phyloP scores from a whole-genome alignment of 495 filamentous ascomycete genomes.

The Trichoderma virens region DNA sequence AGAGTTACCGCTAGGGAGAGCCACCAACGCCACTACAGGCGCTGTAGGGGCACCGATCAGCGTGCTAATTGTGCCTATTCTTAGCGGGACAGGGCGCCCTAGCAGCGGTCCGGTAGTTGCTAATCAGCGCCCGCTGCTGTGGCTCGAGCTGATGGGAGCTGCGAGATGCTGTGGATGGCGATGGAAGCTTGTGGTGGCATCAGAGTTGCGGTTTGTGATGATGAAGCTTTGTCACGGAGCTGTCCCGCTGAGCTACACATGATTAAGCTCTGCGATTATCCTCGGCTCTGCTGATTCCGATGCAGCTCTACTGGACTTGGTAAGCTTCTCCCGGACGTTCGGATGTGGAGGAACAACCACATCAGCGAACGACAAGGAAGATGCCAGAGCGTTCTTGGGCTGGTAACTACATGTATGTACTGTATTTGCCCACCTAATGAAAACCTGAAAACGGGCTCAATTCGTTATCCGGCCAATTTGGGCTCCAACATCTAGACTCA shows the following conservation, averaged over 20 bases:
- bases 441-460: not conserved
- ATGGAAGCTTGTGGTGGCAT: not conserved
- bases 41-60: not conserved
- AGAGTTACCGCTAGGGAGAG: not conserved
- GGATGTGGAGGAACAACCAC: not conserved
- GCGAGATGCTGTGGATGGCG: not conserved
- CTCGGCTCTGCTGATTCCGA: not conserved
- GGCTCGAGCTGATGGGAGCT: not conserved
- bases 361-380: no score
- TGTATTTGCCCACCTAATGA: not conserved
- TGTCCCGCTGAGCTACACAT: not conserved
- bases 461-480: not conserved
- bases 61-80: conserved; percentile 4
- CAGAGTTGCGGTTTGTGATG: not conserved
- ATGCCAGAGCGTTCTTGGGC: no score
- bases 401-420: no score
- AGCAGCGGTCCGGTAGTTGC: conserved; percentile 1
- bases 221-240: not conserved
- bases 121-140: not conserved
- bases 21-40: not conserved
- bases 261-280: no score
- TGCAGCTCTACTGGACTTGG: not conserved
- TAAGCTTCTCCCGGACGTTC: not conserved
- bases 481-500: not conserved
- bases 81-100: not conserved